Conservation (phyloP, 176 grass and related monocot genomes). For the Themeda triandra region DNA sequence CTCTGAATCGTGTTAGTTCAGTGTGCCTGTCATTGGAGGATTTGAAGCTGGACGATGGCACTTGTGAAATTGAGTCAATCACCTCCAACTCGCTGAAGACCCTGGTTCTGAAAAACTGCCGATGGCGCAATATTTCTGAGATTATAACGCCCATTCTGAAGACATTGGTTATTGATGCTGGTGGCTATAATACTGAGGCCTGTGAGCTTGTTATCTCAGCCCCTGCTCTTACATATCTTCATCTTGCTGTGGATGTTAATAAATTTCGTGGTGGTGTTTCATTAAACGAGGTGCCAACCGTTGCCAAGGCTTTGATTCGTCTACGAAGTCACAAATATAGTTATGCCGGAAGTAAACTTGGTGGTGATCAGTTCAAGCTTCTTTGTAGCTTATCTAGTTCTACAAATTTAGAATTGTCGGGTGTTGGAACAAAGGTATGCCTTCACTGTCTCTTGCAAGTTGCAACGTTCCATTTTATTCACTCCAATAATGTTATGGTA, state of each 20-base stretch:
- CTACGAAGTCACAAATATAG: rapidly evolving
- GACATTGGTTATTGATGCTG: background rate
- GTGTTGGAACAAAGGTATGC: background rate
- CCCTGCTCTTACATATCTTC: background rate
- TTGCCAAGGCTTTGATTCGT: background rate
- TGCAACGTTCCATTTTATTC: background rate
- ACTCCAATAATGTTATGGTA: background rate
- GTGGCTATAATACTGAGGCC: background rate
- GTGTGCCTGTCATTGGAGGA: background rate
- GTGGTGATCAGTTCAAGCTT: background rate
- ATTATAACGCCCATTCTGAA: background rate
- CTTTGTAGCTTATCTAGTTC: background rate
- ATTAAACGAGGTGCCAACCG: background rate
- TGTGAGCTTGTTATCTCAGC: background rate
- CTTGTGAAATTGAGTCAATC: background rate
- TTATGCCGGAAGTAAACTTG: background rate
- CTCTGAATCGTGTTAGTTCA: background rate
- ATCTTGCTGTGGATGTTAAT: background rate
- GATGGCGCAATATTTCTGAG: background rate
- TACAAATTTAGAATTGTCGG: background rate
- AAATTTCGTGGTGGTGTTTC: background rate
- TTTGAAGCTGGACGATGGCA: background rate
- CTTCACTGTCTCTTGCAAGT: background rate
- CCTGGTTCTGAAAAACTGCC: background rate
- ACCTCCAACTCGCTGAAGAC: background rate